phyloP scores from a whole-genome alignment of 169 alveolate genomes.

The Eimeria maxima region DNA sequence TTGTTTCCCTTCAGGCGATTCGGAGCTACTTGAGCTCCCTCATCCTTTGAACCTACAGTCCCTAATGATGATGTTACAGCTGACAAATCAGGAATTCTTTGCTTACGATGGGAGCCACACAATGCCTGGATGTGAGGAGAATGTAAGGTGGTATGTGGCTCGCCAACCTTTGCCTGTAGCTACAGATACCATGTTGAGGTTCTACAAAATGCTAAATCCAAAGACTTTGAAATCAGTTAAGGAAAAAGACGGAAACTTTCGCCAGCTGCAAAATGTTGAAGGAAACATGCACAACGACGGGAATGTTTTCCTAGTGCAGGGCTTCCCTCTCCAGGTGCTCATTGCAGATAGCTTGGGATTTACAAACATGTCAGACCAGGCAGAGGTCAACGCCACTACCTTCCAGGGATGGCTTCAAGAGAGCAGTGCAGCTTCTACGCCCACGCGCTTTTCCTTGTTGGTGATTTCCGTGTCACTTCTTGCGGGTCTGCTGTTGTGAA shows the following conservation, averaged over 20 bases:
- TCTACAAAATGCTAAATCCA: conserved; percentile 90
- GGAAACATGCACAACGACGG: conserved; percentile 88
- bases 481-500: not conserved
- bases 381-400: conserved; percentile 53
- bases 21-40: conserved; percentile 86
- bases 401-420: conserved; percentile 80
- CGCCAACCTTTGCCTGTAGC: conserved; percentile 92
- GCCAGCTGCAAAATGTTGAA: conserved; percentile 89
- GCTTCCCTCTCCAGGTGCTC: conserved; percentile 90
- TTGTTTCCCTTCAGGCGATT: conserved; percentile 64
- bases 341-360: conserved; percentile 86
- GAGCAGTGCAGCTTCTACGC: conserved; percentile 33
- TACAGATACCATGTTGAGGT: conserved; percentile 90
- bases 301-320: conserved; percentile 90
- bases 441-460: not conserved
- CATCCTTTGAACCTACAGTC: conserved; percentile 89
- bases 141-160: conserved; percentile 92
- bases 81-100: conserved; percentile 88
- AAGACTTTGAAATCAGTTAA: conserved; percentile 81
- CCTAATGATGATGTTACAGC: conserved; percentile 91
- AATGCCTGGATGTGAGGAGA: conserved; percentile 90
- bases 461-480: not conserved
- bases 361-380: conserved; percentile 74
- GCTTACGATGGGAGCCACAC: conserved; percentile 93
- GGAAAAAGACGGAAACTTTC: conserved; percentile 85